phyloP scores from a whole-genome alignment of 768 basidiomycete species.

The Collybia sp. region DNA sequence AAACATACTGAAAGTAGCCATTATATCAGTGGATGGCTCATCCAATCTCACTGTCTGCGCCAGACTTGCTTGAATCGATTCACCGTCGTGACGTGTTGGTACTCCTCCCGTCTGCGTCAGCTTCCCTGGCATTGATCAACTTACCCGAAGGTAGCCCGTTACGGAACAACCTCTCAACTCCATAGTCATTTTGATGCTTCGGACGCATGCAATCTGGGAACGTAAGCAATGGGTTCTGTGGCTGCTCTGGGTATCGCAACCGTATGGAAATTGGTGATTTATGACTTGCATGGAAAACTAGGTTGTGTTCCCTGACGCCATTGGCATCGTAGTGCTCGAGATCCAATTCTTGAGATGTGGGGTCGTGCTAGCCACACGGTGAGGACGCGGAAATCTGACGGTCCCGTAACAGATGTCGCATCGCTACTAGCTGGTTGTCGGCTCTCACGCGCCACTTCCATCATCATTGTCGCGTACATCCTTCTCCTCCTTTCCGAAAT shows the following conservation, averaged over 20 bases:
- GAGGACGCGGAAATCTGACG: no score
- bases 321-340: no score
- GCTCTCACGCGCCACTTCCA: conserved; percentile 24
- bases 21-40: not conserved
- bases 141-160: not conserved
- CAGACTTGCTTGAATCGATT: conserved; percentile 20
- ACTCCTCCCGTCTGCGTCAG: no score
- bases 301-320: no score
- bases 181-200: conserved; percentile 5
- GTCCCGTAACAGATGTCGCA: conserved; percentile 8
- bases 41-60: not conserved
- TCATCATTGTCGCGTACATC: conserved; percentile 34
- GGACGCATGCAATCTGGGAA: conserved; percentile 7
- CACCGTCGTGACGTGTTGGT: conserved; percentile 26
- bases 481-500: conserved; percentile 34
- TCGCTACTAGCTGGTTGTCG: conserved; percentile 23
- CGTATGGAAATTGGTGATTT: no score
- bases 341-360: no score
- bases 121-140: not conserved
- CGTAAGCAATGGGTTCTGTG: not conserved
- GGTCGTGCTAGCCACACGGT: no score
- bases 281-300: no score
- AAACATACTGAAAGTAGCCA: conserved; percentile 5
- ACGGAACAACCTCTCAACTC: not conserved
- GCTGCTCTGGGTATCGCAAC: not conserved